Evolutionary conservation across 257 asterid species (phyloP).

Genomic region (Scutellaria galericulata): DNA sequence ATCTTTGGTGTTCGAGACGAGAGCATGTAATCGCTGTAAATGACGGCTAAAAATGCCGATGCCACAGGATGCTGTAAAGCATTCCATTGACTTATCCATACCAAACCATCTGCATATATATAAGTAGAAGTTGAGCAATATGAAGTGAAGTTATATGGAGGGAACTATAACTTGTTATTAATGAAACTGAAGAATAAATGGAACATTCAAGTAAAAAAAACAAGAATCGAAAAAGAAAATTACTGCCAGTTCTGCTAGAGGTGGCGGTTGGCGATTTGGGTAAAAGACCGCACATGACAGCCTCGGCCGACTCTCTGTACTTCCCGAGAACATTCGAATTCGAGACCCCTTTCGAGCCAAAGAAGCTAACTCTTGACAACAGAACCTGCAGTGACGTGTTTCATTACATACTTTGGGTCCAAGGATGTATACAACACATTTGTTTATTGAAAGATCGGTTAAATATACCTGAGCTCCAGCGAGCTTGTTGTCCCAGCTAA

Average conservation of each 20-base stretch:
- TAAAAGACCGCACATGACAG: constrained; percentile 94
- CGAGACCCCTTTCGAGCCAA: constrained; percentile 66
- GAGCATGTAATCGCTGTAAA: constrained; percentile 93
- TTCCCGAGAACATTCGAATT: constrained; percentile 58
- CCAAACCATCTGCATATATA: constrained; percentile 67
- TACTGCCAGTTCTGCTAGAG: constrained; percentile 75
- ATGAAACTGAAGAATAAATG: not conserved
- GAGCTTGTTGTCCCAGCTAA: constrained; percentile 97
- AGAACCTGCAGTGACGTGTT: constrained; percentile 64
- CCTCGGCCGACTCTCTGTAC: constrained; percentile 85
- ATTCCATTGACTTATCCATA: constrained; percentile 92
- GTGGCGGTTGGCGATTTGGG: constrained; percentile 96
- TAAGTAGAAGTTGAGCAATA: constrained; percentile 35
- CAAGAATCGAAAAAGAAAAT: constrained; percentile 24
- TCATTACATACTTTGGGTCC: constrained; percentile 14
- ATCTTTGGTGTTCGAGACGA: constrained; percentile 72
- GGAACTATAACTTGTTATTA: not conserved
- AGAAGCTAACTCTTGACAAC: constrained; percentile 83
- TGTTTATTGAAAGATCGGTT: not conserved
- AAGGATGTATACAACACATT: not conserved
- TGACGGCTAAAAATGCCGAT: constrained; percentile 77
- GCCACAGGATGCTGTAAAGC: constrained; percentile 95
- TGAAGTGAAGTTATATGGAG: not conserved
- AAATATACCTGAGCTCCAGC: constrained; percentile 88
- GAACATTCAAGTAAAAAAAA: constrained; percentile 3